Conservation (phyloP, 495 filamentous ascomycete genomes). For the Usnea hakonensis region DNA sequence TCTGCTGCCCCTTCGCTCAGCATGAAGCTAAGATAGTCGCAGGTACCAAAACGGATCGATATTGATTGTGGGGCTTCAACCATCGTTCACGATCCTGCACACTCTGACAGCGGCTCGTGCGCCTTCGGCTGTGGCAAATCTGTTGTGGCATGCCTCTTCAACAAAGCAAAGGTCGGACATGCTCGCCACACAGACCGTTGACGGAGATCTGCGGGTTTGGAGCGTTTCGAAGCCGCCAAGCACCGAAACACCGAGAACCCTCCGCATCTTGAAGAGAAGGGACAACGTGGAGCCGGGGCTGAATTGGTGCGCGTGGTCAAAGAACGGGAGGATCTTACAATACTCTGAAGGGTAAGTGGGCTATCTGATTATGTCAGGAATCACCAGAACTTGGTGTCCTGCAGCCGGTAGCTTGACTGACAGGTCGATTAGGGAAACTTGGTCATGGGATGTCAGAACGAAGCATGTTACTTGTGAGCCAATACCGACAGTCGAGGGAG, state of each 20-base stretch:
- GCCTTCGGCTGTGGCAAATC: conserved; percentile 80
- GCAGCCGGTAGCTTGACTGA: conserved; percentile 2
- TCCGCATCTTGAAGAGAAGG: conserved; percentile 73
- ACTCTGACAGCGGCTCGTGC: conserved; percentile 74
- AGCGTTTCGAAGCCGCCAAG: conserved; percentile 82
- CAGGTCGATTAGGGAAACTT: conserved; percentile 61
- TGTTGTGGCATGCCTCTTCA: conserved; percentile 96
- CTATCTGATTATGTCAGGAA: background rate
- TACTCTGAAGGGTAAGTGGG: conserved; percentile 77
- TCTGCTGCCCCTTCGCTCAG: conserved; percentile 1
- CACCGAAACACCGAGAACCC: conserved; percentile 70
- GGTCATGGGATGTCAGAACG: conserved; percentile 92
- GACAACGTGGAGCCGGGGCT: conserved; percentile 67
- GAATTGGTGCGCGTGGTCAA: conserved; percentile 98
- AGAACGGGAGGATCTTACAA: conserved; percentile 92
- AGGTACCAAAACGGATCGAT: conserved; percentile 96
- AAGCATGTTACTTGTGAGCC: conserved; percentile 86
- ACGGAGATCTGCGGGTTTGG: conserved; percentile 94
- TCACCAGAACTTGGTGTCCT: background rate
- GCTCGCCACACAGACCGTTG: conserved; percentile 84
- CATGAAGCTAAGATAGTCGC: conserved; percentile 26
- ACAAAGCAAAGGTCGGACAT: conserved; percentile 97
- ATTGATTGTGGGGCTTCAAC: conserved; percentile 78
- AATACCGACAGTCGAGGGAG: conserved; percentile 74
- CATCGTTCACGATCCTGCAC: conserved; percentile 89